phyloP scores from a whole-genome alignment of 1,139 yeast species.

The Pichiaceae sp. region DNA sequence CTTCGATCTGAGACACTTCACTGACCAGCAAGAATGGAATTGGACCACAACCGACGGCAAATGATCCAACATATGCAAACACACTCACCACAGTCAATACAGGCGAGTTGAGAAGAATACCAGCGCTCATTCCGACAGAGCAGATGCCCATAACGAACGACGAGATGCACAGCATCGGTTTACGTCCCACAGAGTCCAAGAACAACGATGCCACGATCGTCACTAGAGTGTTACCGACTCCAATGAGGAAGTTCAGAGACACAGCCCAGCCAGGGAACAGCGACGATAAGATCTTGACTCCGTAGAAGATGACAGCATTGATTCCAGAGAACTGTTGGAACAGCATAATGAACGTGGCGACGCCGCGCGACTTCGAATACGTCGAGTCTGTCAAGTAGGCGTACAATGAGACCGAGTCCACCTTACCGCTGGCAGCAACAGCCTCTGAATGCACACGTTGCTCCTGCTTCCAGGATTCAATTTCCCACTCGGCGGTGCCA shows the following conservation, averaged over 20 bases:
- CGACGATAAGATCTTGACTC: slow-evolving; percentile 69
- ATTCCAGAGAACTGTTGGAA: slow-evolving; percentile 92
- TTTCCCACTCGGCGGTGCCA: slow-evolving; percentile 10
- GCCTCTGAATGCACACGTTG: slow-evolving; percentile 10
- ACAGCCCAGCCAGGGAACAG: slow-evolving; percentile 67
- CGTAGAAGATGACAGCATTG: slow-evolving; percentile 85
- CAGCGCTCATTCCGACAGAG: slow-evolving; percentile 56
- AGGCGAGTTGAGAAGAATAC: slow-evolving; percentile 46
- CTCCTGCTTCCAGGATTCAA: slow-evolving; percentile 21
- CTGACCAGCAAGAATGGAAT: slow-evolving; percentile 87
- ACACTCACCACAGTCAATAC: slow-evolving; percentile 57
- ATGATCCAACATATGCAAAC: slow-evolving; percentile 66
- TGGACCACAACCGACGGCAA: slow-evolving; percentile 91
- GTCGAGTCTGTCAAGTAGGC: slow-evolving; percentile 43
- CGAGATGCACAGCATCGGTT: slow-evolving; percentile 59
- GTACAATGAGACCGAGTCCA: slow-evolving; percentile 17
- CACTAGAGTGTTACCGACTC: slow-evolving; percentile 61
- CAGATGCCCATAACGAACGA: slow-evolving; percentile 63
- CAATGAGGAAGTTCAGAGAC: slow-evolving; percentile 63
- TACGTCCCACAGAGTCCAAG: slow-evolving; percentile 71
- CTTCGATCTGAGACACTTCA: slow-evolving; percentile 75
- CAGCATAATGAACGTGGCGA: slow-evolving; percentile 67
- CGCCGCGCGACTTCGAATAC: slow-evolving; percentile 51
- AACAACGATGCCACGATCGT: slow-evolving; percentile 67
- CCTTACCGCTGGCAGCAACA: slow-evolving; percentile 12